Evolutionary conservation across 257 asterid genomes (phyloP).

Genomic region (Nicotiana attenuata): DNA sequence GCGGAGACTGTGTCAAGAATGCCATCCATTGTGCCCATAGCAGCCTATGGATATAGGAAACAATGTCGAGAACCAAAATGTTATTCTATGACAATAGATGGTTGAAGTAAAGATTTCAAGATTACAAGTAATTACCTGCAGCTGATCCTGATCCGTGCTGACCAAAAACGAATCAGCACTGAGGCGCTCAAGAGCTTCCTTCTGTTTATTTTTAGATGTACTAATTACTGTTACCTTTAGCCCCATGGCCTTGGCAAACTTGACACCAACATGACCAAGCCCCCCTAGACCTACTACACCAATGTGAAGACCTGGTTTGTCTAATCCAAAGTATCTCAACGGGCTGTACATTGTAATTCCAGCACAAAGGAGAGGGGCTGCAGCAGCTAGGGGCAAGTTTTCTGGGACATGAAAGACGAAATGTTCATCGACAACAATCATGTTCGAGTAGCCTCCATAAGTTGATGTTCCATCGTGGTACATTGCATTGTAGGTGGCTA

Average conservation of each 20-base stretch:
- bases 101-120: neutral
- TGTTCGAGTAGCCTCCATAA: slow-evolving; percentile 12
- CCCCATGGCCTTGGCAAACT: slow-evolving; percentile 14
- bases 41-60: slow-evolving; percentile 28
- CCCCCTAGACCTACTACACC: slow-evolving; percentile 18
- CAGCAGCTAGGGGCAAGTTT: neutral
- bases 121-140: neutral
- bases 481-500: neutral
- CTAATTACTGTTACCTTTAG: slow-evolving; percentile 13
- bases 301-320: slow-evolving; percentile 1
- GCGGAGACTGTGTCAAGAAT: slow-evolving; percentile 50
- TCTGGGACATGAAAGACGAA: neutral
- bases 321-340: slow-evolving; percentile 1
- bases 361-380: slow-evolving; percentile 10
- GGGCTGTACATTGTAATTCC: slow-evolving; percentile 12
- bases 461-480: neutral
- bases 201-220: slow-evolving; percentile 8
- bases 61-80: neutral
- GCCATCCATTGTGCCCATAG: slow-evolving; percentile 35
- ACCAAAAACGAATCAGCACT: slow-evolving; percentile 12
- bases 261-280: slow-evolving; percentile 13
- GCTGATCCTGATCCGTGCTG: neutral
- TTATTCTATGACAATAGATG: neutral
- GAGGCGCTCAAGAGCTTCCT: slow-evolving; percentile 7
- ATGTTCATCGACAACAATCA: slow-evolving; percentile 14